A percentile compares a stretch with the other conserved stretches of the same genome.
Evolutionary conservation across 768 basidiomycete species (phyloP).

Genomic region (Xerocomellus intermedius): DNA sequence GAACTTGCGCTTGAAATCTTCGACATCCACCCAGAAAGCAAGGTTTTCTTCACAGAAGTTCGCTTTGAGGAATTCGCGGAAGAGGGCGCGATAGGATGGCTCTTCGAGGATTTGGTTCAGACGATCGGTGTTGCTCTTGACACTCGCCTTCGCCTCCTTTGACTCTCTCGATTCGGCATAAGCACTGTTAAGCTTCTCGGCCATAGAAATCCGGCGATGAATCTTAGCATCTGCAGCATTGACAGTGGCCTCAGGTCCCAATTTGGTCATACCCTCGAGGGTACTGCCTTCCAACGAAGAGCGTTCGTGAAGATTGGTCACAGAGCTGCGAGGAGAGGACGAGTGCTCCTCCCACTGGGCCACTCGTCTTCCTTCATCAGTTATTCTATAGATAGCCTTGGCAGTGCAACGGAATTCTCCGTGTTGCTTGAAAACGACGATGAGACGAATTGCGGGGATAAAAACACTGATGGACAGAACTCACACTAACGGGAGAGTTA

Average conservation of each 20-base stretch:
- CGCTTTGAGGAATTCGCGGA: conserved; percentile 89
- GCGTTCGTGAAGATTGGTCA: conserved; percentile 60
- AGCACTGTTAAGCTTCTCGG: conserved; percentile 60
- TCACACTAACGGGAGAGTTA: conserved; percentile 71
- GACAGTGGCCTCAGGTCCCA: conserved; percentile 27
- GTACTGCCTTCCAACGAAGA: conserved; percentile 52
- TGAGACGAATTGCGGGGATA: conserved; percentile 4
- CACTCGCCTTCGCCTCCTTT: conserved; percentile 45
- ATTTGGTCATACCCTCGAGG: conserved; percentile 22
- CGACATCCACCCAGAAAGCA: conserved; percentile 95
- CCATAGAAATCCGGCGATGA: conserved; percentile 75
- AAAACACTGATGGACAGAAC: conserved; percentile 23
- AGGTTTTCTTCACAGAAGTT: conserved; percentile 99
- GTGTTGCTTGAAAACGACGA: conserved; percentile 58
- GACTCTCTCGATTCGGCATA: conserved; percentile 53
- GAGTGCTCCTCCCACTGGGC: conserved; percentile 77
- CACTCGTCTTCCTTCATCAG: conserved; percentile 83
- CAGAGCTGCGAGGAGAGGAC: conserved; percentile 62
- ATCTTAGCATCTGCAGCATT: conserved; percentile 58
- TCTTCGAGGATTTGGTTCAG: conserved; percentile 92
- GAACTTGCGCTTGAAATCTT: conserved; percentile 96
- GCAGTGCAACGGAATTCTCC: conserved; percentile 97
- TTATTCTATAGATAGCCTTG: conserved; percentile 92
- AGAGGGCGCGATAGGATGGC: conserved; percentile 80
- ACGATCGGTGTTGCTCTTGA: conserved; percentile 91